phyloP scores from a whole-genome alignment of 2,329 filamentous ascomycete genomes.

The Ophiostoma australiae region DNA sequence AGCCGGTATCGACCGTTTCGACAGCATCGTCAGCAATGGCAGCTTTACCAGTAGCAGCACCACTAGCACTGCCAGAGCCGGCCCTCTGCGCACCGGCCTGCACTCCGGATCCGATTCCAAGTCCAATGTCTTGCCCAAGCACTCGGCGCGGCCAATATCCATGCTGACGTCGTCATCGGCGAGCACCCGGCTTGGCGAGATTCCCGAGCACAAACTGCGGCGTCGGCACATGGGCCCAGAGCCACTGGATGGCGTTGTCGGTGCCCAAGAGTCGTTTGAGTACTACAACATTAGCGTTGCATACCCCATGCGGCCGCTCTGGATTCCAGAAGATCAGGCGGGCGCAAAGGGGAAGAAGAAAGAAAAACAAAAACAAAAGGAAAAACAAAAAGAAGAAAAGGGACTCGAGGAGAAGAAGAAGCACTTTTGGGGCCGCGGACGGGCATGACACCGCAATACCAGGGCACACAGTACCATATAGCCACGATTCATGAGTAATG shows the following conservation, averaged over 20 bases:
- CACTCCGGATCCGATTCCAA: background rate
- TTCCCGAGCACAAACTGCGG: conserved; percentile 34
- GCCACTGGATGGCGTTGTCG: background rate
- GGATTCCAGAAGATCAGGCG: conserved; percentile 23
- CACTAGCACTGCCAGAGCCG: conserved; percentile 23
- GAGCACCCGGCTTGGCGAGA: conserved; percentile 37
- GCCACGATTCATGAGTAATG: background rate
- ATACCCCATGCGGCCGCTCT: conserved; percentile 35
- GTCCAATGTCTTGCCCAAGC: background rate
- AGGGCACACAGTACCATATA: background rate
- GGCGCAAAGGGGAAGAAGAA: background rate
- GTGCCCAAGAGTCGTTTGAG: conserved; percentile 17
- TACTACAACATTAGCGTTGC: conserved; percentile 33
- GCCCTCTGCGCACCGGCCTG: background rate
- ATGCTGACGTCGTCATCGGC: conserved; percentile 33
- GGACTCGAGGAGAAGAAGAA: conserved; percentile 26
- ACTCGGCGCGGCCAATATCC: conserved; percentile 30
- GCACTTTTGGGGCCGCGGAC: background rate
- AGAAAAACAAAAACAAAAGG: conserved; percentile 21
- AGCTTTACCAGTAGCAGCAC: background rate
- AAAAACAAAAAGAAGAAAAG: conserved; percentile 20
- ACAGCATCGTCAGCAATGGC: background rate
- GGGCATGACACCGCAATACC: background rate
- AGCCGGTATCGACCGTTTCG: background rate
- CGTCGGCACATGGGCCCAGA: background rate